Evolutionary conservation across 2,329 filamentous ascomycete species (phyloP).

Genomic region (Magnaporthiopsis incrustans): DNA sequence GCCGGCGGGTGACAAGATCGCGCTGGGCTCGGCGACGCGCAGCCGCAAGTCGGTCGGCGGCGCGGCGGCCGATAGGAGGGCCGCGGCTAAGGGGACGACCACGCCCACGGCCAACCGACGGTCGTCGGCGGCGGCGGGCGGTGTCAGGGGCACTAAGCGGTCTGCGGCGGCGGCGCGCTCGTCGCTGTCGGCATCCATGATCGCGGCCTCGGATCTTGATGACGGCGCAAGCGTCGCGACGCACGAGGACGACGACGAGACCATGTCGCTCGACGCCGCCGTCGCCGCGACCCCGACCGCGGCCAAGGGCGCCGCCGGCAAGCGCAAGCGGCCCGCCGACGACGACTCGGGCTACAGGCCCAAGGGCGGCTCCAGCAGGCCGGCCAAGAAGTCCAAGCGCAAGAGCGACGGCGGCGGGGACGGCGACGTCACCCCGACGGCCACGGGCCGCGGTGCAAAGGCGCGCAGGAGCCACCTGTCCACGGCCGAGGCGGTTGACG

Average conservation of each 20-base stretch:
- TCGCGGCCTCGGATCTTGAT: constrained; percentile 18
- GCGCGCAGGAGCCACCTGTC: constrained; percentile 24
- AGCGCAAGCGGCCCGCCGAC: constrained; percentile 43
- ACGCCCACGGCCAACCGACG: constrained; percentile 26
- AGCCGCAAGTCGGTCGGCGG: constrained; percentile 12
- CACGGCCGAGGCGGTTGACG: constrained; percentile 11
- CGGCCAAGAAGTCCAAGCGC: constrained; percentile 47
- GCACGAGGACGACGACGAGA: constrained; percentile 13
- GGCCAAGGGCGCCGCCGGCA: constrained; percentile 26
- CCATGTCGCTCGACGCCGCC: constrained; percentile 13
- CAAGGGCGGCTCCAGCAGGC: constrained; percentile 45
- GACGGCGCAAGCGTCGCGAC: constrained; percentile 12
- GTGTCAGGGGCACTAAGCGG: constrained; percentile 25
- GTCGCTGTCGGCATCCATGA: background rate
- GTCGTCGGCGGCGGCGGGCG: constrained; percentile 21
- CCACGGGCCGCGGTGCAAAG: constrained; percentile 14
- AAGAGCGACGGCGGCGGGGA: constrained; percentile 39
- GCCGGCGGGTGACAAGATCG: background rate
- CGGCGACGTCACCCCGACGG: constrained; percentile 20
- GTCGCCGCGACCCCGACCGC: constrained; percentile 18
- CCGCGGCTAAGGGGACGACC: constrained; percentile 6
- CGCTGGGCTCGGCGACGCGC: constrained; percentile 19
- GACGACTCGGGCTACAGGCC: constrained; percentile 54
- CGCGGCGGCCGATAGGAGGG: background rate
- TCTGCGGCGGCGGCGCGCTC: constrained; percentile 18